Evolutionary conservation across 2,329 filamentous ascomycete species (phyloP).

Genomic region (Penicillium freii): DNA sequence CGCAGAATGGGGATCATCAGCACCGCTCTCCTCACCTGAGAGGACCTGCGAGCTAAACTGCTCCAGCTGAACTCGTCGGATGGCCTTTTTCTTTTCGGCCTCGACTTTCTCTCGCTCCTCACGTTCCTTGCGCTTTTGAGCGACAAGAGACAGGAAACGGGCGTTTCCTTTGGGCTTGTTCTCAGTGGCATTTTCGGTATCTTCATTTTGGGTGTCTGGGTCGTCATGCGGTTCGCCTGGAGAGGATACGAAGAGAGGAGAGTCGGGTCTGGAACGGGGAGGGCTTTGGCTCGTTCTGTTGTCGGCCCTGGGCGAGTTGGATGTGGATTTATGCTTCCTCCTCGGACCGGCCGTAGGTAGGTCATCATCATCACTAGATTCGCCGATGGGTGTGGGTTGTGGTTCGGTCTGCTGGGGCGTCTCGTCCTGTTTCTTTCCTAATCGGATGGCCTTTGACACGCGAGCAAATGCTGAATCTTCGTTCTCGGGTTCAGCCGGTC

Average conservation of each 20-base stretch:
- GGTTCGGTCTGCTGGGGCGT: slow-evolving; percentile 12
- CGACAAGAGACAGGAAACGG: slow-evolving; percentile 69
- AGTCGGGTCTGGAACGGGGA: slow-evolving; percentile 30
- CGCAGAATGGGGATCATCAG: slow-evolving; percentile 63
- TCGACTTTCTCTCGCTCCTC: slow-evolving; percentile 62
- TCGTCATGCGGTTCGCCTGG: slow-evolving; percentile 22
- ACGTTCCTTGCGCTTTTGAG: slow-evolving; percentile 69
- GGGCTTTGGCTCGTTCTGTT: slow-evolving; percentile 25
- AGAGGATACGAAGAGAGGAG: slow-evolving; percentile 48
- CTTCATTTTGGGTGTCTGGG: slow-evolving; percentile 23
- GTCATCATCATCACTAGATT: slow-evolving; percentile 32
- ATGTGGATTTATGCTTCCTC: slow-evolving; percentile 30
- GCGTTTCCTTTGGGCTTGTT: slow-evolving; percentile 47
- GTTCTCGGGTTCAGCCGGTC: slow-evolving; percentile 9
- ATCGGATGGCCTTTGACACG: slow-evolving; percentile 34
- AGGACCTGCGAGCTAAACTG: slow-evolving; percentile 43
- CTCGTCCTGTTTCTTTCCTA: slow-evolving; percentile 17
- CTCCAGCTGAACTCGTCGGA: slow-evolving; percentile 32
- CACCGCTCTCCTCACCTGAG: slow-evolving; percentile 54
- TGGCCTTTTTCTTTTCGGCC: slow-evolving; percentile 42
- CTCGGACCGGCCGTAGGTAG: slow-evolving; percentile 31
- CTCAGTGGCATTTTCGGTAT: slow-evolving; percentile 25
- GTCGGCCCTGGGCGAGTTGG: slow-evolving; percentile 28
- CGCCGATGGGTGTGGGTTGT: slow-evolving; percentile 5
- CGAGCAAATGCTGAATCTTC: slow-evolving; percentile 42